Base-by-base conservation (phyloP, 129 eudicot genomes). In the Erigeron canadensis region DNA sequence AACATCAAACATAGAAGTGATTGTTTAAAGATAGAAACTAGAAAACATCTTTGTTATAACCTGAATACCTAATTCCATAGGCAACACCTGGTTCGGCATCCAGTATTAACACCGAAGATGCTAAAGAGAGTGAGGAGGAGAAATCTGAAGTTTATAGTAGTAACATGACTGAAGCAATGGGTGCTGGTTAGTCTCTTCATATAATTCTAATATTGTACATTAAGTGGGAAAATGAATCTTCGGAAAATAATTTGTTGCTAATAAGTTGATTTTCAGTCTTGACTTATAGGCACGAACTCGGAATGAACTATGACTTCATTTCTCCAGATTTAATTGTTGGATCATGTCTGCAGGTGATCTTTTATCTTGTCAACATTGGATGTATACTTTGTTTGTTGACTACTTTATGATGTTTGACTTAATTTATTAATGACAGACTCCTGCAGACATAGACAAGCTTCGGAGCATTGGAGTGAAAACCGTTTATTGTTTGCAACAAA, bases 81-180 rank as follows among this genome's bases (percentile, higher is more conserved):
- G 98, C 85, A 44, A 79, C 85, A 63, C 79, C 88, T 81, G 88
- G 95, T 54, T 69, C 98, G 18, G 70, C 88, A 47, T 82, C 95
- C 4, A 65, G 73, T 76, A 73, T 82, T 38, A 77, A 78, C 60
- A 84, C 55, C 80, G 86, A 84, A 76, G 86, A 78, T 50, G 75
- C 89, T 64, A 69, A 82, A 71, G 80, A 68, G 58, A 77, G 83
- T 74, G 90, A 85, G 15, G 92, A 84, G 77, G 92, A 84, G 77
- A 93, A 79, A 84, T 93, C 98, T 70, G 95, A 93, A 4, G 69
- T 78, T 63, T 93, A 93, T 74, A 93, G 96, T 80, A 83, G 72
- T 56, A 86, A 82, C 82, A 93, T 93, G 98, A 93, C 98, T 73
- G 92, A 86, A 81, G 98, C 98, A 47, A 93, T 93, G 98, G 98